phyloP scores from a whole-genome alignment of 305 asterid species.

The Fraxinus albicans region DNA sequence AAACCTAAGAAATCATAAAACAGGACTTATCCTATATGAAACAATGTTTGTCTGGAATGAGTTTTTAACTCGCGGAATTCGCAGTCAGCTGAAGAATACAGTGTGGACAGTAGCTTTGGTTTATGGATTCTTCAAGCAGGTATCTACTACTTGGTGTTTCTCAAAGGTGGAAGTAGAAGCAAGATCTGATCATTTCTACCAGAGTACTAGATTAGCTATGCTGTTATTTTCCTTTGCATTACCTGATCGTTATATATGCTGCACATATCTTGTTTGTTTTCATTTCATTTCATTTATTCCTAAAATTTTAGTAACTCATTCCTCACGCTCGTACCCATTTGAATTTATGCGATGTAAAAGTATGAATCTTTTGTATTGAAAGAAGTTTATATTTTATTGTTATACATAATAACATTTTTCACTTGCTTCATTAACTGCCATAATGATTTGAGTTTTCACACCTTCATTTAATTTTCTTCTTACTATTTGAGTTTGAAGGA shows the following conservation, averaged over 20 bases:
- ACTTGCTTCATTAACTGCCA: background rate
- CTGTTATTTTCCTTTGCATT: background rate
- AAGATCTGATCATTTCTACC: background rate
- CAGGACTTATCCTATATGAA: constrained; percentile 61
- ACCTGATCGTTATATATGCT: background rate
- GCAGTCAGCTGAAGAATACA: constrained; percentile 70
- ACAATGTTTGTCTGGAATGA: constrained; percentile 98
- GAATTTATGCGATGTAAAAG: background rate
- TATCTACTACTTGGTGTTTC: constrained; percentile 23
- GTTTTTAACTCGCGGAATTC: constrained; percentile 80
- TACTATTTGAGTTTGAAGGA: constrained; percentile 4
- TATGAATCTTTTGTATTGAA: background rate
- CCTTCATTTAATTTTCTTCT: background rate
- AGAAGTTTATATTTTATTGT: background rate
- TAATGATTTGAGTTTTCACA: background rate
- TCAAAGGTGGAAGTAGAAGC: background rate
- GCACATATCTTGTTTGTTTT: background rate
- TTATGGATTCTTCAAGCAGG: constrained; percentile 91
- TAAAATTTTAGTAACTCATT: background rate
- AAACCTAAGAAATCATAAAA: constrained; percentile 64
- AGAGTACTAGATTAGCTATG: background rate
- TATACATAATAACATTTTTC: background rate
- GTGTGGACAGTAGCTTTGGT: constrained; percentile 90
- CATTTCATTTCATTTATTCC: constrained; percentile 2
- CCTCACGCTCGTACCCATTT: background rate